Base-by-base conservation (phyloP, 2,329 filamentous ascomycete genomes). In the Penicillium brevicompactum region DNA sequence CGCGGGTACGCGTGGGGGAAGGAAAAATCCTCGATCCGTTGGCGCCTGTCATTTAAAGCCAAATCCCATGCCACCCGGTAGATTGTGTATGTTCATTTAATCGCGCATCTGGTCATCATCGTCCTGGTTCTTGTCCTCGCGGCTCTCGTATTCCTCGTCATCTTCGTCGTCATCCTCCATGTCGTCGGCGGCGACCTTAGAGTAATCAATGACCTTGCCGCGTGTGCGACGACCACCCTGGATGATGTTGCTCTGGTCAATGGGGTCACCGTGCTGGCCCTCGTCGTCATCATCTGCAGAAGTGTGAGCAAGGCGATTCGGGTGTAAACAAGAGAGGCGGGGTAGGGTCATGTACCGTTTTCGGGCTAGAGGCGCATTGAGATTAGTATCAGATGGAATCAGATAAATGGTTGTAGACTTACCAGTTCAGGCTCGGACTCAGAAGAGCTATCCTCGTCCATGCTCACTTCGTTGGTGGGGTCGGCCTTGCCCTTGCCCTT, bases 191-290 rank as follows among this genome's bases (percentile, higher is more conserved):
- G 91, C 91, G 18, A 92, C 92, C 80, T 96, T 92, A 69, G 89
- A 89, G 78, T 91, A 97, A 82, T 97, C 91, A 73, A 97, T 97
- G 70, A 87, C 84, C 76, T 91, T 90, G 71, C 92, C 92, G 70
- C 93, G 93, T 61, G 93, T 97, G 76, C 94, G 93, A 67, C 87
- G 85, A 60, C 88, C 88, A 62, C 82, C 84, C 56, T 79, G 74
- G 71, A 97, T 87, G 74, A 97, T 96, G 83, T 97, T 97, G 74
- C 85, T 84, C 54, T 85, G 80, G 72, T 96, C 91, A 74, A 99
- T 97, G 78, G 93, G 92, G 73, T 95, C 90, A 82, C 42, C 48
- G 75, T 90, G 89, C 16, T 69, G 80, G 52, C 92, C 91, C 43
- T 92, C 91, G 44, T 89, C 88, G 50, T 90, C 89, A 65, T 88